phyloP scores from a whole-genome alignment of 768 basidiomycete genomes.

The Serendipita sp. region DNA sequence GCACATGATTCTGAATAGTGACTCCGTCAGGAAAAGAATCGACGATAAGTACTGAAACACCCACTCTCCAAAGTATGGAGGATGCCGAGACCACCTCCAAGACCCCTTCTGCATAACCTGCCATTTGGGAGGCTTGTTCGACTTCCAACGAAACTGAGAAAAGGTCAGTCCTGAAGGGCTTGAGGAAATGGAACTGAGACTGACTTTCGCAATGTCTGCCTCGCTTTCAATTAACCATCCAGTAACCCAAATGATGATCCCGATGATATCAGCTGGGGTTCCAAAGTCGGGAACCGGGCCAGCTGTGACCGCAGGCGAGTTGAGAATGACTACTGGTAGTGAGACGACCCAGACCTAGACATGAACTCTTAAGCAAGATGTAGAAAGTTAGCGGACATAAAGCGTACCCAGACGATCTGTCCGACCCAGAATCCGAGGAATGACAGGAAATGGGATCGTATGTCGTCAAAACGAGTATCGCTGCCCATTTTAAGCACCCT shows the following conservation, averaged over 20 bases:
- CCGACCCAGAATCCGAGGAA: slow-evolving; percentile 35
- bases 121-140: neutral
- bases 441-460: slow-evolving; percentile 47
- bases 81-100: slow-evolving; percentile 46
- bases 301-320: slow-evolving; percentile 49
- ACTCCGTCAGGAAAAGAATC: neutral
- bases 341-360: slow-evolving; percentile 44
- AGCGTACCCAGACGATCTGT: slow-evolving; percentile 43
- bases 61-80: slow-evolving; percentile 59
- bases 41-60: slow-evolving; percentile 15
- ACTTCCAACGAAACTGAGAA: slow-evolving; percentile 7
- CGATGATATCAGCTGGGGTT: slow-evolving; percentile 44
- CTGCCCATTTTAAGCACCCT: slow-evolving; percentile 53
- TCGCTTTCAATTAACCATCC: slow-evolving; percentile 41
- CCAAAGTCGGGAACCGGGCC: slow-evolving; percentile 44
- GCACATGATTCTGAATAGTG: slow-evolving; percentile 31
- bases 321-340: slow-evolving; percentile 45
- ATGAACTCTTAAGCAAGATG: slow-evolving; percentile 9
- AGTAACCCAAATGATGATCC: slow-evolving; percentile 41
- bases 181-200: neutral
- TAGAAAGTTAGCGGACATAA: neutral
- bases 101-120: slow-evolving; percentile 26
- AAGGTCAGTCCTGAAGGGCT: neutral
- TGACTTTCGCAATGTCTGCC: slow-evolving; percentile 43
- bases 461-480: slow-evolving; percentile 51